phyloP scores from a whole-genome alignment of 169 alveolate genomes.

The Plasmodium vinckei region DNA sequence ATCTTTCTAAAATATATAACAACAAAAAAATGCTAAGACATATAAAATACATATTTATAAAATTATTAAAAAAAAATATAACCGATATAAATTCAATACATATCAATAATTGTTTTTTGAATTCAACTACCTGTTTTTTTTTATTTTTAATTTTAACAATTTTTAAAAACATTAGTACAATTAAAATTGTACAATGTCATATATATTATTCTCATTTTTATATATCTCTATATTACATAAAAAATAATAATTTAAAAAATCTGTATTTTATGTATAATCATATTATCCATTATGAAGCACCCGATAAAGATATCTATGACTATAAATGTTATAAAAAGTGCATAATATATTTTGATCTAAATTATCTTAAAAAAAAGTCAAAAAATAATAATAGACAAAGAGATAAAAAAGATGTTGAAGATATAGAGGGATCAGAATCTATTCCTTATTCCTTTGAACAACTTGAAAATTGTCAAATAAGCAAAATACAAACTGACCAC shows the following conservation, averaged over 20 bases:
- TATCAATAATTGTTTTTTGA: conserved; percentile 59
- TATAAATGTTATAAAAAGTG: conserved; percentile 4
- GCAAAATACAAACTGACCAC: not conserved
- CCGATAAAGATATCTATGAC: not conserved
- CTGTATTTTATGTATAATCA: conserved; percentile 30
- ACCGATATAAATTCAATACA: conserved; percentile 19
- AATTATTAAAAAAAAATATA: conserved; percentile 19
- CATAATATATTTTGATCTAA: conserved; percentile 22
- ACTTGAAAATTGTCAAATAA: not conserved
- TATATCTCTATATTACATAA: conserved; percentile 14
- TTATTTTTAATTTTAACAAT: conserved; percentile 13
- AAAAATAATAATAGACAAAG: conserved; percentile 1
- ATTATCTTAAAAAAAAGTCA: conserved; percentile 28
- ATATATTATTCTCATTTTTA: conserved; percentile 20
- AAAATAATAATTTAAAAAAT: conserved; percentile 9
- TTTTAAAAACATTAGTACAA: conserved; percentile 40
- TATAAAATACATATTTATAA: conserved; percentile 37
- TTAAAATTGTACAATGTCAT: conserved; percentile 35
- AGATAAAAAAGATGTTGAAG: not conserved
- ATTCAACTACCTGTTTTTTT: conserved; percentile 31
- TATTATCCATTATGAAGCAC: conserved; percentile 3
- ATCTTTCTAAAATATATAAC: conserved; percentile 47
- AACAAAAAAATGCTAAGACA: conserved; percentile 13
- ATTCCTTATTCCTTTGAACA: not conserved
- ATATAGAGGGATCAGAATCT: not conserved